phyloP scores from a whole-genome alignment of 352 stramenopile genomes.

The Pythium rishiriense region DNA sequence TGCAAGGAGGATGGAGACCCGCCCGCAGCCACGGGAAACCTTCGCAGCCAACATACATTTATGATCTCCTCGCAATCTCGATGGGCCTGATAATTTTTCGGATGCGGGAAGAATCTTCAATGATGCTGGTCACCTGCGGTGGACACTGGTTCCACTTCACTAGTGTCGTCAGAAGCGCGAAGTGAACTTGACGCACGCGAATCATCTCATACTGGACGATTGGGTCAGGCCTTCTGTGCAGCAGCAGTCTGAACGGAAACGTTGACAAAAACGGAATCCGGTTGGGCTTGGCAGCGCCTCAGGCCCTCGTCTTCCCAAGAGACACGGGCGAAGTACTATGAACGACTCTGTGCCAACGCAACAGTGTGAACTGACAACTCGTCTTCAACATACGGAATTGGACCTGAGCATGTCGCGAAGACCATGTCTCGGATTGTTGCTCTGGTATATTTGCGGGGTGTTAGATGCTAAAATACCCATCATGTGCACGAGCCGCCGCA shows the following conservation, averaged over 20 bases:
- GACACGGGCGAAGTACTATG: not conserved
- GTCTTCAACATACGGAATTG: conserved; percentile 18
- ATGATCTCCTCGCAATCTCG: not conserved
- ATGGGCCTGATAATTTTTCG: not conserved
- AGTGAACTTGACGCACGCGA: not conserved
- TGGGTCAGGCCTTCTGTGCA: no score
- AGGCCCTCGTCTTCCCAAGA: no score
- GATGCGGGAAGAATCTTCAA: not conserved
- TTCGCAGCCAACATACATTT: not conserved
- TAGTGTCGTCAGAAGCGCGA: not conserved
- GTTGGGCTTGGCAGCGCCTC: no score
- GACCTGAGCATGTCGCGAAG: not conserved
- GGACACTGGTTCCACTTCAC: not conserved
- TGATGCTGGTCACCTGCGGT: not conserved
- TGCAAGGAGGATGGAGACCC: not conserved
- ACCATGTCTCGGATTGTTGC: no score
- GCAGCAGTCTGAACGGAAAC: not conserved
- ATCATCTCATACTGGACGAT: not conserved
- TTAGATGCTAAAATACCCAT: no score
- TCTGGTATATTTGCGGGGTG: no score
- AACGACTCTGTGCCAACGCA: not conserved
- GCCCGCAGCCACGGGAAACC: no score
- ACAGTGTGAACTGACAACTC: not conserved
- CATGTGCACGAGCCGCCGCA: no score
- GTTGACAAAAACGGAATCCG: not conserved